Evolutionary conservation across 2,329 filamentous ascomycete species (phyloP).

Genomic region (Scortechinia acanthostroma): DNA sequence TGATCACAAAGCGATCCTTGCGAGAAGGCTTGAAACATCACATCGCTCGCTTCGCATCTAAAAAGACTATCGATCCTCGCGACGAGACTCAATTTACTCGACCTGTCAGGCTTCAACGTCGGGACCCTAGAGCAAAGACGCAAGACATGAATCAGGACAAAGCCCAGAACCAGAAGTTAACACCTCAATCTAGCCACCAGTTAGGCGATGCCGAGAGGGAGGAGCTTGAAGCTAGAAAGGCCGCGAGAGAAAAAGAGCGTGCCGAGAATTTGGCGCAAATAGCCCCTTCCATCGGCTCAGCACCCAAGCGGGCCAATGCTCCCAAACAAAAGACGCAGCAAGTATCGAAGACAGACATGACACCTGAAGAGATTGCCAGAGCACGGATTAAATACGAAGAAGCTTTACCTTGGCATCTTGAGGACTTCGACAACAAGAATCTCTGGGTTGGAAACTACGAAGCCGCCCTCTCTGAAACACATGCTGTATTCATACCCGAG

Average conservation of each 20-base stretch:
- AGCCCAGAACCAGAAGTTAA: constrained; percentile 15
- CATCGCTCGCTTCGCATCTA: constrained; percentile 52
- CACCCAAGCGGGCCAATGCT: constrained; percentile 42
- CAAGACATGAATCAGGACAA: constrained; percentile 32
- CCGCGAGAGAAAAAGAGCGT: constrained; percentile 53
- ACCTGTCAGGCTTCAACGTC: constrained; percentile 56
- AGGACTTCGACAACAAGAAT: constrained; percentile 65
- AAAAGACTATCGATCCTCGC: constrained; percentile 44
- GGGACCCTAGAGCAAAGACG: constrained; percentile 41
- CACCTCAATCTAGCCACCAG: constrained; percentile 16
- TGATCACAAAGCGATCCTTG: constrained; percentile 51
- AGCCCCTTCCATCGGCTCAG: constrained; percentile 44
- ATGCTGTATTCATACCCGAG: constrained; percentile 49
- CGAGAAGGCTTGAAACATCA: constrained; percentile 54
- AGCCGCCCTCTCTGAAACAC: constrained; percentile 51
- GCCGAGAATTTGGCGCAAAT: constrained; percentile 62
- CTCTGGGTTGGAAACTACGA: constrained; percentile 62
- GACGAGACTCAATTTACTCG: constrained; percentile 52
- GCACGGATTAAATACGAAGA: constrained; percentile 61
- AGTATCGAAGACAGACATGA: constrained; percentile 55
- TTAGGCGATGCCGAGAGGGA: constrained; percentile 52
- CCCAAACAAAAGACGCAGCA: constrained; percentile 63
- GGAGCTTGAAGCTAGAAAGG: constrained; percentile 42
- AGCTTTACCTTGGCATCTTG: constrained; percentile 62
- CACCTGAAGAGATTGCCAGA: constrained; percentile 48